Conservation (phyloP, 306 rosid species). For the Herpetospermum pedunculosum region DNA sequence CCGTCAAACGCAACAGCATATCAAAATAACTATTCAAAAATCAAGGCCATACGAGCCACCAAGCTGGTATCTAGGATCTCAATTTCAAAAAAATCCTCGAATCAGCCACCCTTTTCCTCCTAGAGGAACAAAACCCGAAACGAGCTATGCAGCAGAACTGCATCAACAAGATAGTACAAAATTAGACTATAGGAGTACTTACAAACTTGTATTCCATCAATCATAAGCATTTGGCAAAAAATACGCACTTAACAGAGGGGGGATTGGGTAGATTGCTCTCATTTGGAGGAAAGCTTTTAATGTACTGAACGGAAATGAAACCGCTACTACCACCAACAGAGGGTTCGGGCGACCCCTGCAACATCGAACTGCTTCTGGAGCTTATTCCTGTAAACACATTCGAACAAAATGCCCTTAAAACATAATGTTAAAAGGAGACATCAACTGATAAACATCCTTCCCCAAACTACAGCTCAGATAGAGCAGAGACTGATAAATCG, state of each 20-base stretch:
- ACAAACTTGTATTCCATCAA: neutral
- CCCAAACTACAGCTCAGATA: neutral
- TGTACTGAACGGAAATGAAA: slow-evolving; percentile 12
- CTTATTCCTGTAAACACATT: slow-evolving; percentile 11
- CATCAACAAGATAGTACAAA: neutral
- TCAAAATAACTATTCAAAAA: neutral
- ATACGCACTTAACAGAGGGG: slow-evolving; percentile 4
- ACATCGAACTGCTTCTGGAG: slow-evolving; percentile 1
- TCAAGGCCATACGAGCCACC: neutral
- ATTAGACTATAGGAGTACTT: neutral
- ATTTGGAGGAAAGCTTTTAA: slow-evolving; percentile 1
- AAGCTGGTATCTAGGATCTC: neutral
- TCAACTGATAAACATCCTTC: neutral
- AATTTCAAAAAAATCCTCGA: slow-evolving; percentile 2
- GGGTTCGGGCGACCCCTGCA: slow-evolving; percentile 12
- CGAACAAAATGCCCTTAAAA: neutral
- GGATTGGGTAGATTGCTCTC: neutral
- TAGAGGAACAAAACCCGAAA: neutral
- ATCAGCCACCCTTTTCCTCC: neutral
- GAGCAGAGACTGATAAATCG: neutral
- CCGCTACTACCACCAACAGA: slow-evolving; percentile 5
- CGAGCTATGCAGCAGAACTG: slow-evolving; percentile 2
- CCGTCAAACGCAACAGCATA: neutral
- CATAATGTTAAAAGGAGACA: neutral
- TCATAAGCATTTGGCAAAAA: neutral